phyloP scores from a whole-genome alignment of 345 rosid genomes.

The Acer yangbiense region DNA sequence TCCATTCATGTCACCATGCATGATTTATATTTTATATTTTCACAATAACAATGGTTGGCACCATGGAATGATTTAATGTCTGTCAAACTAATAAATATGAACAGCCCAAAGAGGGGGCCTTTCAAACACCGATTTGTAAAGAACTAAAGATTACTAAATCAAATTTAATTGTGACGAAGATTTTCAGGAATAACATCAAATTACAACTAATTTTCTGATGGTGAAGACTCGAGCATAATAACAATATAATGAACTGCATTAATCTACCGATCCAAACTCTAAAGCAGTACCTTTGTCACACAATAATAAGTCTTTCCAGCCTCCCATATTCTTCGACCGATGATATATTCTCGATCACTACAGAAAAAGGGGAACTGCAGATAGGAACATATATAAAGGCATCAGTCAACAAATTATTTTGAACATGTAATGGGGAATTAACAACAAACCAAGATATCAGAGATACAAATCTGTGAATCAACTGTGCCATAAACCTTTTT shows the following conservation, averaged over 20 bases:
- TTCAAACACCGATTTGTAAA: neutral
- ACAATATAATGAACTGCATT: neutral
- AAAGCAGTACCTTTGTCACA: constrained; percentile 80
- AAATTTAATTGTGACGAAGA: neutral
- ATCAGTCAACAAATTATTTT: neutral
- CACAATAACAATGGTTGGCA: neutral
- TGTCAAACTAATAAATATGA: neutral
- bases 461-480: neutral
- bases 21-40: neutral
- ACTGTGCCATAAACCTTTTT: constrained; percentile 57
- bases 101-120: neutral
- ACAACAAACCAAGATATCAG: constrained; percentile 9
- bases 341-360: constrained; percentile 90
- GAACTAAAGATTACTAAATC: neutral
- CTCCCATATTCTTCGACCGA: constrained; percentile 93
- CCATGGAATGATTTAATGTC: neutral
- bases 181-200: neutral
- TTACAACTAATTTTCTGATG: neutral
- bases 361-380: constrained; percentile 97
- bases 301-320: constrained; percentile 73
- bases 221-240: neutral
- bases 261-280: neutral
- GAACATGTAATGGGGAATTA: neutral
- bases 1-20: neutral
- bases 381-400: constrained; percentile 17